phyloP scores from a whole-genome alignment of 805 yeast species.

The Spathaspora hagerdaliae region DNA sequence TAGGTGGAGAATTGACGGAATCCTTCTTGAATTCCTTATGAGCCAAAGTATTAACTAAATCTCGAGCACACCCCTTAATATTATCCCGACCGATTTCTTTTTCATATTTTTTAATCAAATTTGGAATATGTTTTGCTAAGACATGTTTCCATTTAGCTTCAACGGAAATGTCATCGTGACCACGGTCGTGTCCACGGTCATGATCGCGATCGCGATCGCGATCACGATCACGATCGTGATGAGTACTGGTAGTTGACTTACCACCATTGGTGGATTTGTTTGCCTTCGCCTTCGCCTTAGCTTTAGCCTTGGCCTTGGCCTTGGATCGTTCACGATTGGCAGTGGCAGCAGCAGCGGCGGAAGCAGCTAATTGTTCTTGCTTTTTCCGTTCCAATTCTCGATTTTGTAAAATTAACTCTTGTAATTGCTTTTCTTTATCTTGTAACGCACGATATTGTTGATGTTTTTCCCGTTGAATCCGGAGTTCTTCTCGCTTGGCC shows the following conservation, averaged over 20 bases:
- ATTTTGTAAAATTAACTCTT: conserved; percentile 32
- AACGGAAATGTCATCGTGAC: conserved; percentile 2
- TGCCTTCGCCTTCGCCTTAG: background rate
- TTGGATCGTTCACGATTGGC: conserved; percentile 2
- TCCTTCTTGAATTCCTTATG: conserved; percentile 62
- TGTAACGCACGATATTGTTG: conserved; percentile 28
- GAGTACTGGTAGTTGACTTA: too few relatives aligned
- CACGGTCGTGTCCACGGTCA: background rate
- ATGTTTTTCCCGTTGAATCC: conserved; percentile 29
- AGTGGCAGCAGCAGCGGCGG: conserved; percentile 4
- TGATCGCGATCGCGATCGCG: background rate
- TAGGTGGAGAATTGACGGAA: conserved; percentile 42
- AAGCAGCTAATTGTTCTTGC: background rate
- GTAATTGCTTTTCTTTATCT: conserved; percentile 32
- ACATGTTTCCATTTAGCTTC: conserved; percentile 39
- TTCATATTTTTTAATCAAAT: conserved; percentile 64
- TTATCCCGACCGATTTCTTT: conserved; percentile 66
- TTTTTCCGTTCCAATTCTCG: conserved; percentile 13
- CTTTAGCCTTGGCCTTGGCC: conserved; percentile 1
- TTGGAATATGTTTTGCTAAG: conserved; percentile 78
- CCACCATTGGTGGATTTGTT: background rate
- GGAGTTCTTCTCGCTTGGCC: conserved; percentile 31
- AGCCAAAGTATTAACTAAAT: conserved; percentile 63
- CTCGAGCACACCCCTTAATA: conserved; percentile 74
- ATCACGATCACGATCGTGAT: background rate